Evolutionary conservation across 345 rosid genomes (phyloP).

Genomic region (Laguncularia racemosa): DNA sequence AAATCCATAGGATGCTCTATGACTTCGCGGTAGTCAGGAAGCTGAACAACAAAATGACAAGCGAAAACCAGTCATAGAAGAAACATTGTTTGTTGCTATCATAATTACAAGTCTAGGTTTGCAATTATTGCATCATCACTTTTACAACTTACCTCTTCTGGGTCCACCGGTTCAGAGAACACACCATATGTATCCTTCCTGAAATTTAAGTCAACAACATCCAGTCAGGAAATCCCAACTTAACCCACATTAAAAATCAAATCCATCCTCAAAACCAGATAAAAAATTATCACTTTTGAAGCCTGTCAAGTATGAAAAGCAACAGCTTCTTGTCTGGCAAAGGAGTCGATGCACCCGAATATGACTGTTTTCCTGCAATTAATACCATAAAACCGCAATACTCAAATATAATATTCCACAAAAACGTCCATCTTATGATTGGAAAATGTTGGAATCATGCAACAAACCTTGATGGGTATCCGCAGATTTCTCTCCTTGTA

Average conservation of each 20-base stretch:
- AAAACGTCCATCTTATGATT: background rate
- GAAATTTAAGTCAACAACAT: conserved; percentile 19
- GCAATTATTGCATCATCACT: conserved; percentile 10
- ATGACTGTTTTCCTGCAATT: conserved; percentile 22
- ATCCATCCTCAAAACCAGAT: conserved; percentile 11
- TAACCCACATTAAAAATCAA: background rate
- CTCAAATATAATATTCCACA: background rate
- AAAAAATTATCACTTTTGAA: conserved; percentile 44
- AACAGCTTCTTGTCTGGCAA: conserved; percentile 51
- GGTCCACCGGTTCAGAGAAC: conserved; percentile 68
- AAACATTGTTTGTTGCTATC: background rate
- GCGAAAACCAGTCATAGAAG: background rate
- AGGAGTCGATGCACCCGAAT: conserved; percentile 35
- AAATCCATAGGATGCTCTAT: conserved; percentile 89
- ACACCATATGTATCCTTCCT: conserved; percentile 71
- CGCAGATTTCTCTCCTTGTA: conserved; percentile 26
- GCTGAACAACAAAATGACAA: conserved; percentile 33
- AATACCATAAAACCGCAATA: background rate
- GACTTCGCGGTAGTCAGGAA: conserved; percentile 80
- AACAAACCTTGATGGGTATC: conserved; percentile 35
- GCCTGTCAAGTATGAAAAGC: conserved; percentile 48
- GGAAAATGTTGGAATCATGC: conserved; percentile 4
- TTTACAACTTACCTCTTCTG: conserved; percentile 41
- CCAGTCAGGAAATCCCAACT: conserved; percentile 6
- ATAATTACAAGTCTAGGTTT: background rate